phyloP scores from a whole-genome alignment of 2,329 filamentous ascomycete genomes.

The Xylariaceae sp. region DNA sequence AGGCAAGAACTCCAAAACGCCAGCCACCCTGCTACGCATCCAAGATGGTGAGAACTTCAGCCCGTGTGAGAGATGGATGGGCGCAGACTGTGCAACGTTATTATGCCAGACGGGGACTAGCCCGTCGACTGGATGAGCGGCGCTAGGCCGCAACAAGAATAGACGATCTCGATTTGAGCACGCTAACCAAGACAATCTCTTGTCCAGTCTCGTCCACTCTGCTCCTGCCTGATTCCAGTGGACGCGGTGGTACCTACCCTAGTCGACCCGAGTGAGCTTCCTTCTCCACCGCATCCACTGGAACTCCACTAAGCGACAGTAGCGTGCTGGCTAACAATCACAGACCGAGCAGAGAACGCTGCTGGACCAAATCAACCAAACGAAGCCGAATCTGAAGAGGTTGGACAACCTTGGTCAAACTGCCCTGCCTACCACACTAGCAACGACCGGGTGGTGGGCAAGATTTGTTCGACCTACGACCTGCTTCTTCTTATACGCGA shows the following conservation, averaged over 20 bases:
- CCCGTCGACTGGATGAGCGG: neutral
- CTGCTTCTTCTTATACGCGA: no score
- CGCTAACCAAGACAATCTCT: neutral
- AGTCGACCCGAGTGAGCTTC: neutral
- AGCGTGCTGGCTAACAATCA: neutral
- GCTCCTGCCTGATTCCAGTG: neutral
- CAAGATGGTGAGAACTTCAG: neutral
- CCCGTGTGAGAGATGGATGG: neutral
- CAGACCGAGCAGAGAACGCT: neutral
- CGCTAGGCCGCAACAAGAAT: neutral
- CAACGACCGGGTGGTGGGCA: no score
- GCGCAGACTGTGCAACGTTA: neutral
- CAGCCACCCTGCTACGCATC: neutral
- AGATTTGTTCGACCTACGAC: no score
- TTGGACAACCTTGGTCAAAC: neutral
- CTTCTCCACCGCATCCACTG: neutral
- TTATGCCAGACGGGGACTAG: neutral
- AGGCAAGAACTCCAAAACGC: neutral
- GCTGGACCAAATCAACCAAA: conserved; percentile 7
- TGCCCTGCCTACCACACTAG: no score
- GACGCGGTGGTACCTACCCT: neutral
- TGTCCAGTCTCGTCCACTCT: neutral
- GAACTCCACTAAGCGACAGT: neutral
- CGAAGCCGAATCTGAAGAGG: conserved; percentile 6
- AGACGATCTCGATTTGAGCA: neutral